Evolutionary conservation across 441 rosid species (phyloP).

Genomic region (Eutrema salsugineum): DNA sequence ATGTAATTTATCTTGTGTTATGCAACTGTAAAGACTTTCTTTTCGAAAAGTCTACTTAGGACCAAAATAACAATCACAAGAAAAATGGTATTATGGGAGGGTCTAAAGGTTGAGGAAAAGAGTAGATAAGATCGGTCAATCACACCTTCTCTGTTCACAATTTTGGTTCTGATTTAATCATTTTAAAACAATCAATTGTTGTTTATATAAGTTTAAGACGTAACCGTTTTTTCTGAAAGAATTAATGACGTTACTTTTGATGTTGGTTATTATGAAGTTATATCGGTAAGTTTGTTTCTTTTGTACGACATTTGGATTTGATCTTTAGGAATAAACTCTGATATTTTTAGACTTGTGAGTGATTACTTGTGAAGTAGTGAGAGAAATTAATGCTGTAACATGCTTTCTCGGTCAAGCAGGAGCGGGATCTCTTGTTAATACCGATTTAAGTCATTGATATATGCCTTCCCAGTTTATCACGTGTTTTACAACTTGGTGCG

Average conservation of each 20-base stretch:
- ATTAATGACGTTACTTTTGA: no score
- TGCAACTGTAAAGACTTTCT: neutral
- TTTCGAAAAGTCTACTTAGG: neutral
- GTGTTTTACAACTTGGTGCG: neutral
- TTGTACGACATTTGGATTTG: no score
- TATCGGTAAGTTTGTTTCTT: no score
- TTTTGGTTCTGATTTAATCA: slow-evolving; percentile 18
- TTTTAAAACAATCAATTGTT: no score
- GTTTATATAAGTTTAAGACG: no score
- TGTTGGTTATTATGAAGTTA: no score
- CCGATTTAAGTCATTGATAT: neutral
- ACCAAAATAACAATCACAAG: neutral
- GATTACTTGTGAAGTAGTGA: no score
- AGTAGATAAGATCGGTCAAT: neutral
- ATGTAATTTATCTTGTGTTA: no score
- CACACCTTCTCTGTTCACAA: neutral
- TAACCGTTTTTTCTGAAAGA: no score
- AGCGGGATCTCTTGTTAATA: neutral
- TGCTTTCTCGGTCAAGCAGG: neutral
- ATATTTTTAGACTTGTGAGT: no score
- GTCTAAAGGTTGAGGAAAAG: slow-evolving; percentile 1
- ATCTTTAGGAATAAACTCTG: no score
- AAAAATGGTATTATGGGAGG: slow-evolving; percentile 1
- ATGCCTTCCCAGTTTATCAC: neutral
- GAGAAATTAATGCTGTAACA: no score